Base-by-base conservation (phyloP, 768 basidiomycete species). In the Auricularia sp. region DNA sequence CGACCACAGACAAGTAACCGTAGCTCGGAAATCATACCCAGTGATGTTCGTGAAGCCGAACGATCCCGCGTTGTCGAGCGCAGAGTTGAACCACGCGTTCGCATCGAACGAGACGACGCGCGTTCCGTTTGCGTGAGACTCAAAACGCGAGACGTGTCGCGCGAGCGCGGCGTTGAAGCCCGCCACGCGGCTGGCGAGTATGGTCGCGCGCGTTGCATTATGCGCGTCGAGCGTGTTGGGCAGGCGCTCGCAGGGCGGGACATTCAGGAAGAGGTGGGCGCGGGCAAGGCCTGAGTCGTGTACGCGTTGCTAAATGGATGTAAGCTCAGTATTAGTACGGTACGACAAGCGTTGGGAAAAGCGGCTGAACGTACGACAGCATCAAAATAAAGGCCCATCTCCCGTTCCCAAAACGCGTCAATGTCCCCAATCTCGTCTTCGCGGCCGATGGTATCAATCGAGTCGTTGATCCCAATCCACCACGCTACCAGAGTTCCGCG, bases 381-480 rank as follows among this genome's bases (percentile, higher is more conserved):
- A 16, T 69, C 68, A 69, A 84, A 83, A 71, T 81, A 82, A 1
- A 80, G 76, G 1, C 66, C 65, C 78, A 83, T 81, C 66, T 83
- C 81, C 11, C 64, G 66, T 61, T 79, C 76, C 81, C 81, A 83
- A 70, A 83, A 83, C 6, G 76, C 76, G 34, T 73, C 68, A 67
- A 79, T 83, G 70, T 82, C 75, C 3, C 77, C 74, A 51, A 83
- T 81, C n/a, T 70, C 72, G 5, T 56, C 29, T 29, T 29, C 60
- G 61, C 81, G 82, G 36, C 69, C 70, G 34, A 80, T 62, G 1
- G 78, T 78, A 68, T 84, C 83, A 6, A 81, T 80, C 8, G 82
- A 83, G 67, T 84, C 83, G 71, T 83, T 84, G 63, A 83, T 83
- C 11, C 83, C 83, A 64, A 83, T 83, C 81, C 81, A 84, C 83